Evolutionary conservation across 2,329 filamentous ascomycete genomes (phyloP), one percentile per base, ranked within the genome.

Genomic region (Westerdykella aurantiaca): DNA sequence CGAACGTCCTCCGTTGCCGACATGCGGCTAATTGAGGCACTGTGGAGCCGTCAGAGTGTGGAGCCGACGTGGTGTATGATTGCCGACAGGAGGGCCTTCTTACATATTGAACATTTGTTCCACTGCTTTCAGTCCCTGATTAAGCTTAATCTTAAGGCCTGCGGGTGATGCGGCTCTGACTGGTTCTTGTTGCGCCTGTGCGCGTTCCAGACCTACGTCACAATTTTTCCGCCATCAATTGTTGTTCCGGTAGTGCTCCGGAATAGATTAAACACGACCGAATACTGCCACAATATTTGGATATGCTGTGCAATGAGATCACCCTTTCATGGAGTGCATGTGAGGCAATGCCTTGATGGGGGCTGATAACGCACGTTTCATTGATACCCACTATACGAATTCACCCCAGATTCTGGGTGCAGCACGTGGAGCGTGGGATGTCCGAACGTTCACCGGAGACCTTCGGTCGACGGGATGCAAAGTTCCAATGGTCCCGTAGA

Each of bases 31-130:
- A 45, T 35, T 29, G 25, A 9, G 33, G 6, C 16, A 14, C 18
- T 42, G 40, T 48, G 18, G 47, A 29, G 25, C 25, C 25, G 25
- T 9, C 44, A 45, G 25, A 42, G 25, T 48, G 48, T 44, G 48
- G 48, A 51, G 48, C 48, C 48, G 43, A 45, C 44, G 47, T 45
- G 33, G 25, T 37, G 39, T 38, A 16, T 48, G 43, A 46, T 33
- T 51, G 38, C 46, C 48, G 48, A 43, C 48, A 44, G 37, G 34
- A 34, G 33, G 44, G 31, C 34, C 33, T 43, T 37, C 29, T 12
- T 18, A 12, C 33, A 43, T 6, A 47, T 45, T 43, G 45, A 47
- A 47, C 44, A 41, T 17, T 44, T 38, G 34, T 39, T 42, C 47
- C 44, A 46, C 42, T 43, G 37, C 39, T 41, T 38, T 42, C 33